Evolutionary conservation across 2,329 filamentous ascomycete species (phyloP).

Genomic region (Cryphonectria nitschkei): DNA sequence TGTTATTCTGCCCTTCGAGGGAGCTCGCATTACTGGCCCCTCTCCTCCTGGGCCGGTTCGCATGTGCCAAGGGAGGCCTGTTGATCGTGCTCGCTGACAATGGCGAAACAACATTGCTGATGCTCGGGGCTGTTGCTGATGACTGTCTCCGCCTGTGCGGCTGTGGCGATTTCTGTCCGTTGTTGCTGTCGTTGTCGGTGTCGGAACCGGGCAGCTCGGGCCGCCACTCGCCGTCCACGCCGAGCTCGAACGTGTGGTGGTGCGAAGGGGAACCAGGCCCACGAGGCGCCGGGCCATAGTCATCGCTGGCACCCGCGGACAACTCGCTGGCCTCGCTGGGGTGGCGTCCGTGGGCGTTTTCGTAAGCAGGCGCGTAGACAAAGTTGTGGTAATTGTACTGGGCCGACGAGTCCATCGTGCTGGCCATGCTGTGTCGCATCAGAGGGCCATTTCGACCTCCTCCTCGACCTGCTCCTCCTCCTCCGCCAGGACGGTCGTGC

Average conservation of each 20-base stretch:
- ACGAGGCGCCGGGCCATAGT: slow-evolving; percentile 28
- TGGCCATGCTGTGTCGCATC: slow-evolving; percentile 32
- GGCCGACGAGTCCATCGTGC: slow-evolving; percentile 44
- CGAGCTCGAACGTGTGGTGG: slow-evolving; percentile 43
- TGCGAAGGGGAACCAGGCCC: slow-evolving; percentile 29
- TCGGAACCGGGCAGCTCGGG: slow-evolving; percentile 43
- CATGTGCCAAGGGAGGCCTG: slow-evolving; percentile 14
- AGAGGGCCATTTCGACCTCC: slow-evolving; percentile 3
- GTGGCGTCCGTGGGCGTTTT: slow-evolving; percentile 35
- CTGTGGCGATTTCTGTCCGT: slow-evolving; percentile 16
- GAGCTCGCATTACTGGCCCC: slow-evolving; percentile 37
- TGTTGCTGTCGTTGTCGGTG: slow-evolving; percentile 30
- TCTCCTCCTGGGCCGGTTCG: slow-evolving; percentile 32
- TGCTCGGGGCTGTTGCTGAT: background rate
- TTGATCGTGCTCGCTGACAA: slow-evolving; percentile 12
- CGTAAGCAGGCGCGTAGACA: slow-evolving; percentile 36
- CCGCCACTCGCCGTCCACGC: slow-evolving; percentile 37
- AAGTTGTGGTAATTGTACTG: slow-evolving; percentile 33
- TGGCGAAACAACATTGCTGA: slow-evolving; percentile 19
- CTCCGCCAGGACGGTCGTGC: slow-evolving; percentile 30
- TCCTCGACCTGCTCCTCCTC: background rate
- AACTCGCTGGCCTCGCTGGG: slow-evolving; percentile 50
- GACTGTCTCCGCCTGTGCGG: slow-evolving; percentile 9
- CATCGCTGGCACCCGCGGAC: slow-evolving; percentile 39
- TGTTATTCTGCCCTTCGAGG: slow-evolving; percentile 21